These are phyloP conservation scores for Yamadazyma trypodendri DNA, from an alignment of 1,139 yeast species.

Conservation along the genomic window DNA sequence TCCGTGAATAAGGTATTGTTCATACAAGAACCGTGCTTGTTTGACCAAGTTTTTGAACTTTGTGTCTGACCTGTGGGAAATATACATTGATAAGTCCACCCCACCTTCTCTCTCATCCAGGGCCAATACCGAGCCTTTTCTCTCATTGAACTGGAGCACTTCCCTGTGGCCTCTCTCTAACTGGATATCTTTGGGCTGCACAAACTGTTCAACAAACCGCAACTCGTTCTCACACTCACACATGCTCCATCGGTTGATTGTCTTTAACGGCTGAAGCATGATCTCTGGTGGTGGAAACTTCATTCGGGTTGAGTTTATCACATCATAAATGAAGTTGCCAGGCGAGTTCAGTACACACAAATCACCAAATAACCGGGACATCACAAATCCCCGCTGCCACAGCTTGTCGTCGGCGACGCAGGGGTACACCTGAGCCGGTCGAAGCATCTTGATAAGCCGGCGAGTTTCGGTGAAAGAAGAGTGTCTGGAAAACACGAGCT, in stretches of 20 bases:
- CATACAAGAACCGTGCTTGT: slow-evolving; percentile 12
- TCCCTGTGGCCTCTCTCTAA: too few species aligned
- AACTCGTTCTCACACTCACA: slow-evolving; percentile 31
- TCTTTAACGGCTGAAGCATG: slow-evolving; percentile 19
- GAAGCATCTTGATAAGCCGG: slow-evolving; percentile 36
- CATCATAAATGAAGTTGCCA: slow-evolving; percentile 30
- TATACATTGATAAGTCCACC: slow-evolving; percentile 2
- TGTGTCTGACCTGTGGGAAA: slow-evolving; percentile 8
- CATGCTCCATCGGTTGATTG: slow-evolving; percentile 36
- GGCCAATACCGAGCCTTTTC: too few species aligned
- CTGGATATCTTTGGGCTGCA: too few species aligned
- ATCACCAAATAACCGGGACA: slow-evolving; percentile 45
- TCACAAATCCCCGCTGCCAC: slow-evolving; percentile 44
- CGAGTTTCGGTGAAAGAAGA: slow-evolving; percentile 50
- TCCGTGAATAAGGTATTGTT: slow-evolving; percentile 5
- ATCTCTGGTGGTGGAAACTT: slow-evolving; percentile 21
- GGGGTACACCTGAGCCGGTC: slow-evolving; percentile 48
- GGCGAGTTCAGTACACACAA: slow-evolving; percentile 22
- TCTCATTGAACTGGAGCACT: too few species aligned
- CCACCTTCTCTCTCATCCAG: too few species aligned
- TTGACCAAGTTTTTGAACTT: slow-evolving; percentile 11
- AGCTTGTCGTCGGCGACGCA: slow-evolving; percentile 32
- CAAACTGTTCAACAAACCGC: slow-evolving; percentile 15
- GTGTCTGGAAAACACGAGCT: slow-evolving; percentile 52
- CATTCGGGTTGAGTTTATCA: slow-evolving; percentile 17